A percentile compares a stretch with the other conserved stretches of the same genome.
phyloP scores from a whole-genome alignment of 2,329 filamentous ascomycete species.

The Mariannaea elegans region DNA sequence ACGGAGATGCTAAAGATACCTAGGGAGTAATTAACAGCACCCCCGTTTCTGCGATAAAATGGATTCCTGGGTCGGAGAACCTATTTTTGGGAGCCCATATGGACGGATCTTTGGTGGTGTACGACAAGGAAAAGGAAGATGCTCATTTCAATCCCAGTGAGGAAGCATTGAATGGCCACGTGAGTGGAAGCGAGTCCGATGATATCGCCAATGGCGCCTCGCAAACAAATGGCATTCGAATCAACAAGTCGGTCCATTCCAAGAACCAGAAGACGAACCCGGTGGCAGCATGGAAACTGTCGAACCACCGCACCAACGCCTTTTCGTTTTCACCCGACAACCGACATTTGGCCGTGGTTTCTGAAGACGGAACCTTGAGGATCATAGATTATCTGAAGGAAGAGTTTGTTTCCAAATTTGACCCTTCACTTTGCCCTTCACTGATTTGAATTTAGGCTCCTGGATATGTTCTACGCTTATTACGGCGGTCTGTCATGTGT shows the following conservation, averaged over 20 bases:
- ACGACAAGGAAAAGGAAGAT: conserved; percentile 97
- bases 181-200: conserved; percentile 49
- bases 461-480: conserved; percentile 88
- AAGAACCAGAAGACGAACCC: conserved; percentile 94
- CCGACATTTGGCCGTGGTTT: conserved; percentile 86
- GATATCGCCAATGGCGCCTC: conserved; percentile 45
- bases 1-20: conserved; percentile 19
- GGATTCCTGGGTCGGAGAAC: conserved; percentile 94
- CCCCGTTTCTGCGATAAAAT: conserved; percentile 86
- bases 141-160: conserved; percentile 79
- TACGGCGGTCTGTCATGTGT: conserved; percentile 94
- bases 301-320: conserved; percentile 88
- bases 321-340: conserved; percentile 93
- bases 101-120: conserved; percentile 90
- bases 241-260: conserved; percentile 92
- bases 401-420: conserved; percentile 65
- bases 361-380: conserved; percentile 88
- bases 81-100: conserved; percentile 91
- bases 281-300: conserved; percentile 90
- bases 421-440: not conserved
- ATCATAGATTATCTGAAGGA: conserved; percentile 94
- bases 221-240: conserved; percentile 64
- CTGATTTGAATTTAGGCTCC: conserved; percentile 63
- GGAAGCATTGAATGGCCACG: conserved; percentile 58
- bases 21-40: conserved; percentile 89